Evolutionary conservation across 2,329 filamentous ascomycete species (phyloP).

Genomic region (Chlorencoelia australis): DNA sequence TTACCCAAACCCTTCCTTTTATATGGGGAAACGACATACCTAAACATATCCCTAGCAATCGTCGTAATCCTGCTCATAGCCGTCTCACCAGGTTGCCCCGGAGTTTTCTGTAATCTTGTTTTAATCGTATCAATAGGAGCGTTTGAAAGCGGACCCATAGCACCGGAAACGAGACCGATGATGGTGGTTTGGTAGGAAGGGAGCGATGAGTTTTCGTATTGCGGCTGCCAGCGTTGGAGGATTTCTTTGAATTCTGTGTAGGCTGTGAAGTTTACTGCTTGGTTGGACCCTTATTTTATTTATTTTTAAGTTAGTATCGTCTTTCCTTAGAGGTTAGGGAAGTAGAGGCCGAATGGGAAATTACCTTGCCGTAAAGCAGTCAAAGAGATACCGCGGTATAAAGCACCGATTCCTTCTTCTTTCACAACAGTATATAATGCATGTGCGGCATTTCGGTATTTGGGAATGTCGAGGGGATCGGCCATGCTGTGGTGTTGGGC

Average conservation of each 20-base stretch:
- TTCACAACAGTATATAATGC: slow-evolving; percentile 77
- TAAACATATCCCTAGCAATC: slow-evolving; percentile 81
- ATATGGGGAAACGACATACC: slow-evolving; percentile 34
- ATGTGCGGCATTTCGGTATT: slow-evolving; percentile 90
- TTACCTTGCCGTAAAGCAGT: slow-evolving; percentile 87
- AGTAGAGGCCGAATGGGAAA: not conserved
- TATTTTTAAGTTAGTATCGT: too few relatives aligned
- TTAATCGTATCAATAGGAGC: slow-evolving; percentile 99
- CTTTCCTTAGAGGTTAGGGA: too few relatives aligned
- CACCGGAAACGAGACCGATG: slow-evolving; percentile 79
- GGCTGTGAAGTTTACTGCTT: slow-evolving; percentile 97
- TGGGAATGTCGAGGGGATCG: slow-evolving; percentile 89
- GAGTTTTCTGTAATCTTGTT: slow-evolving; percentile 86
- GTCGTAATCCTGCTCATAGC: slow-evolving; percentile 67
- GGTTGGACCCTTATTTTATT: slow-evolving; percentile 62
- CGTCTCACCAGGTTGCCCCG: slow-evolving; percentile 69
- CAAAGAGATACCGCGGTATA: slow-evolving; percentile 89
- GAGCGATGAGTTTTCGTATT: slow-evolving; percentile 53
- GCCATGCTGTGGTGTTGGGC: slow-evolving; percentile 97
- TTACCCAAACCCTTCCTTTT: not conserved
- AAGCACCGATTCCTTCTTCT: slow-evolving; percentile 78
- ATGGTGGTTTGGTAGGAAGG: slow-evolving; percentile 84
- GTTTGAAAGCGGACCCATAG: slow-evolving; percentile 92
- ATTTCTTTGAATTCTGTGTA: slow-evolving; percentile 86
- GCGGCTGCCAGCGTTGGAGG: slow-evolving; percentile 63